Evolutionary conservation across 148 eudicot species (phyloP), one percentile per base, ranked within the genome.

Genomic region (Nepenthes gracilis): DNA sequence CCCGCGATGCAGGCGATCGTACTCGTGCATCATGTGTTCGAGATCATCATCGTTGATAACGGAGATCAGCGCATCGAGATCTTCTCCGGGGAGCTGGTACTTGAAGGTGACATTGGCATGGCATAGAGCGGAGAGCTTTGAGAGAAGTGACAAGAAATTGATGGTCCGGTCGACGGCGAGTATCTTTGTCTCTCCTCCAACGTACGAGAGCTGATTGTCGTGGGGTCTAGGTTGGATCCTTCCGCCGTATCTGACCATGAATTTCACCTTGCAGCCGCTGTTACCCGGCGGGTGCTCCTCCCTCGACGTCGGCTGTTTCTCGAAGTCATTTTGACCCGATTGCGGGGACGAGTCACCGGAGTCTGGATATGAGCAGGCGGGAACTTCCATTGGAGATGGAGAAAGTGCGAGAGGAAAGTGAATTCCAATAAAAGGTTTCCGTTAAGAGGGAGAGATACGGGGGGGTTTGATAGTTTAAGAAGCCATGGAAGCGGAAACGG

Each of bases 1-100:
- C 1, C 59, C 70, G 36, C 85, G 74, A 45, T 35, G 79, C 34
- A 83, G 60, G 13, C 97, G 82, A 61, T 92, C 97, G 49, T 81
- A 83, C 75, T 92, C 97, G 36, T 75, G 73, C 90, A 92, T 88
- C 96, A 88, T 81, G 54, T 92, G 89, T 14, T 92, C 97, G 14
- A 92, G 61, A 69, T 92, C 97, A 14, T 92, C 96, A 6, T 92
- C 97, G 52, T 88, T 92, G 1, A 93, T 88, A 12, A 92, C 96
- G 1, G 96, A 85, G 2, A 92, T 92, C 54, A 92, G 61, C 6
- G 97, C 86, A 43, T 90, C 97, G 12, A 90, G 82, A 43, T 88
- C 96, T 23, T 88, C 96, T 0, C 88, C 97, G 0, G 97, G 97
- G 12, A 90, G 68, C 71, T 92, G 97, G 53, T 92, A 92, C 81